These are phyloP conservation scores for Annulohypoxylon bovei DNA, from an alignment of 495 filamentous ascomycete genomes.

Conservation along the genomic window DNA sequence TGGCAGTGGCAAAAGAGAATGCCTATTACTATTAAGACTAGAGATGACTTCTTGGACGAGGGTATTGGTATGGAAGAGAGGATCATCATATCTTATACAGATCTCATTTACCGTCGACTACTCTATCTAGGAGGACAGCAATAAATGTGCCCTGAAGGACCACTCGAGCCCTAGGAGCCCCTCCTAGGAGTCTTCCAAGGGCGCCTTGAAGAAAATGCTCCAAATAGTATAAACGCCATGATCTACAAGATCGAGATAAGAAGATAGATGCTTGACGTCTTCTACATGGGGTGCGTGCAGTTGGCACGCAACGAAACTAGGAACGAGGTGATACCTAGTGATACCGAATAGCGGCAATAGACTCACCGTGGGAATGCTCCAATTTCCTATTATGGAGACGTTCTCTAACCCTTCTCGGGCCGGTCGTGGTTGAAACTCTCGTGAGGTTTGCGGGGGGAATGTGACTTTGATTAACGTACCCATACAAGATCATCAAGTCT, in stretches of 20 bases:
- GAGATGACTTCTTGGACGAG: conserved; percentile 32
- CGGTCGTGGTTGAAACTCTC: conserved; percentile 13
- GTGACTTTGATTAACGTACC: conserved; percentile 48
- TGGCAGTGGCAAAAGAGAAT: conserved; percentile 48
- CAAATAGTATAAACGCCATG: conserved; percentile 40
- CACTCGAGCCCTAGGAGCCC: conserved; percentile 33
- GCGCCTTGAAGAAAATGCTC: conserved; percentile 41
- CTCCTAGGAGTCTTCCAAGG: conserved; percentile 41
- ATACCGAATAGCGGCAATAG: conserved; percentile 33
- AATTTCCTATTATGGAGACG: conserved; percentile 40
- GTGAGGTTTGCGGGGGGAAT: conserved; percentile 40
- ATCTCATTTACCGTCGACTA: conserved; percentile 23
- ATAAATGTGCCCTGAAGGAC: conserved; percentile 32
- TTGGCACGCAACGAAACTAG: conserved; percentile 57
- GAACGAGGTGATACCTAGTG: conserved; percentile 39
- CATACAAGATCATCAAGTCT: conserved; percentile 42
- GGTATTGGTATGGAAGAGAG: conserved; percentile 46
- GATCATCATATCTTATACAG: conserved; percentile 48
- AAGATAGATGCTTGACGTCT: conserved; percentile 25
- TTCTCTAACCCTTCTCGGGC: conserved; percentile 29
- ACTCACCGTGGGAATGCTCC: conserved; percentile 45
- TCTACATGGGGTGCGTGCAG: conserved; percentile 22
- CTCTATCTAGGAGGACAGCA: conserved; percentile 32
- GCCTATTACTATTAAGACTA: conserved; percentile 43
- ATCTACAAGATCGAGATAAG: conserved; percentile 29